Evolutionary conservation across 1,284 basidiomycete species (phyloP), one percentile per base, ranked within the genome.

Genomic region (Kalmanozyma brasiliensis): DNA sequence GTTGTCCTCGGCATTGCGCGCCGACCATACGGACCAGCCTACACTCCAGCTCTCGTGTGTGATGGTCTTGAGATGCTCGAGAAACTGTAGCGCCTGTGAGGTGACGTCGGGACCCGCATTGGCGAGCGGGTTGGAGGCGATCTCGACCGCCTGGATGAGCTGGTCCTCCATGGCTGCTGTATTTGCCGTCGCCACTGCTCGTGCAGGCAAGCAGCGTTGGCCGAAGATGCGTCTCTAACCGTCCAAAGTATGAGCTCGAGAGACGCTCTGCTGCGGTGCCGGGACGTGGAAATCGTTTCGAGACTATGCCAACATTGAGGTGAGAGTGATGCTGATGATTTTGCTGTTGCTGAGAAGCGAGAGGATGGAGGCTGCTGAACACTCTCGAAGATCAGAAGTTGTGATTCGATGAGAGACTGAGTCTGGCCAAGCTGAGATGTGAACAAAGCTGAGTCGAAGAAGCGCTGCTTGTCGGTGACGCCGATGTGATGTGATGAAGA

Each of bases 41-140:
- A 76, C 66, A 76, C 87, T 86, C 93, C 93, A 95, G 26, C 89
- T 89, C 70, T 89, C 87, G 56, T 84, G 83, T 3, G 89, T 85
- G 82, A 90, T 91, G 82, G 87, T 81, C 55, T 93, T 90, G 63
- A 94, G 85, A 45, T 85, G 87, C 32, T 89, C 86, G 40, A 95
- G 85, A 83, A 91, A 96, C 56, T 88, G 86, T 71, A 94, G 85
- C 47, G 93, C 93, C 79, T 93, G 88, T 49, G 88, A 88, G 17
- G 92, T 83, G 32, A 76, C 53, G 0, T 77, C 66, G 35, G 78
- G 85, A 80, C 90, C 89, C 4, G 66, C 52, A 43, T 58, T 66
- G 51, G 60, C 61, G 13, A 85, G 84, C 35, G 90, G 91, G 85
- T 93, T 89, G 72, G 89, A 89, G 56, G 92, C 92, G 83, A 93